phyloP scores from a whole-genome alignment of 1,284 basidiomycete species.

The Boletus mariae region DNA sequence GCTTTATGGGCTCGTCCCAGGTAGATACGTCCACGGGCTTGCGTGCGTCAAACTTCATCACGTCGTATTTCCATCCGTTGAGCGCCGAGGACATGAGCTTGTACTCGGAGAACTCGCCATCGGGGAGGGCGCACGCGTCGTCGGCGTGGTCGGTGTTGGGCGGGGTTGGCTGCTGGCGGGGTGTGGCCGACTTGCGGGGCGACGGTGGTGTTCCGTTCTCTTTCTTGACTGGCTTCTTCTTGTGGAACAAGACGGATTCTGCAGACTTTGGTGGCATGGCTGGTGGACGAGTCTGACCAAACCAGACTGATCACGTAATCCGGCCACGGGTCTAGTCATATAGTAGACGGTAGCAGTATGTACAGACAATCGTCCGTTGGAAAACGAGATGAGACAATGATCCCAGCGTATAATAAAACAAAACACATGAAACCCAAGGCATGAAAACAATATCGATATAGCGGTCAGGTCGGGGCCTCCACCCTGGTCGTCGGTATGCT shows the following conservation, averaged over 20 bases:
- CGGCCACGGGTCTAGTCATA: conserved; percentile 2
- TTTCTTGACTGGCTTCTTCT: conserved; percentile 30
- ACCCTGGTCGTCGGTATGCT: conserved; percentile 34
- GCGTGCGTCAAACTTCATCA: conserved; percentile 78
- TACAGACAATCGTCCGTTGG: conserved; percentile 29
- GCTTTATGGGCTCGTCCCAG: conserved; percentile 72
- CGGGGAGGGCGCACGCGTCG: conserved; percentile 50
- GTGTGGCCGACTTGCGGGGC: conserved; percentile 29
- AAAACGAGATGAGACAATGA: conserved; percentile 16
- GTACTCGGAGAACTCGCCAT: conserved; percentile 65
- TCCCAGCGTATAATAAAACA: conserved; percentile 19
- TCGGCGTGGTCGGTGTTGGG: conserved; percentile 41
- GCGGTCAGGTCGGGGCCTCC: conserved; percentile 26
- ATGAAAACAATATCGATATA: conserved; percentile 1
- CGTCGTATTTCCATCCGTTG: conserved; percentile 82
- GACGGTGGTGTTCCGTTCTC: conserved; percentile 19
- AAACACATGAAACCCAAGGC: conserved; percentile 9
- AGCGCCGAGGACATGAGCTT: conserved; percentile 70
- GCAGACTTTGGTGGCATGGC: conserved; percentile 30
- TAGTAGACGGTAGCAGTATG: conserved; percentile 19
- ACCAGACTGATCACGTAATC: conserved; percentile 29
- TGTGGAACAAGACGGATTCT: conserved; percentile 34
- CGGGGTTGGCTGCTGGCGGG: conserved; percentile 30
- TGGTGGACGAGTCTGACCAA: neutral
- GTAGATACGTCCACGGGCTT: conserved; percentile 59